Evolutionary conservation across 129 eudicot genomes (phyloP), one percentile per base, ranked within the genome.

Genomic region (Flaveria bidentis): DNA sequence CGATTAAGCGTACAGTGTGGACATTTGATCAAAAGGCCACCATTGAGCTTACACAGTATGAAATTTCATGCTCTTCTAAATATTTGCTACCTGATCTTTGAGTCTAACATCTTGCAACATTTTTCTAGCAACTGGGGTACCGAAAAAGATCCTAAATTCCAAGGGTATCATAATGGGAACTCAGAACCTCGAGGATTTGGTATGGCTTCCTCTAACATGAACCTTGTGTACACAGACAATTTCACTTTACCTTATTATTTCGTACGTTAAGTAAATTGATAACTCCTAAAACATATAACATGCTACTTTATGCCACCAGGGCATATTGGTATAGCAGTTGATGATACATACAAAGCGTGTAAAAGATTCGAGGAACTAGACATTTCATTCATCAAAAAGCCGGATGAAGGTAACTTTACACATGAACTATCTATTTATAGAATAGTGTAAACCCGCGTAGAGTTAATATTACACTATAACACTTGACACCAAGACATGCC

Each of bases 281-380:
- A 52, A 4, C 58, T 20, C 45, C 36, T 15, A 30, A 30, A 3
- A 30, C 36, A 44, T 58, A 61, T 61, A 23, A 53, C 28, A 7
- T 68, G 47, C 69, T 6, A 65, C 41, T 73, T 28, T 64, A 20
- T 78, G 45, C 79, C 76, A 82, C 13, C 87, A 91, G 97, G 99
- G 17, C 99, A 95, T 87, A 95, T 95, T 53, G 99, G 99, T 18
- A 73, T 95, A 41, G 89, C 97, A 67, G 99, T 95, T 71, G 92
- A 89, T 81, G 96, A 95, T 84, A 84, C 82, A 56, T 79, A 86
- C 77, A 84, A 83, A 83, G 97, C 99, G 3, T 95, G 97, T 79
- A 80, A 86, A 79, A 85, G 99, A 88, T 95, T 95, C 69, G 86
- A 88, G 53, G 14, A 53, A 14, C 80, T 84, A 45, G 72, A 82